phyloP scores from a whole-genome alignment of 108 stramenopile genomes.

The Skeletonema grethae region DNA sequence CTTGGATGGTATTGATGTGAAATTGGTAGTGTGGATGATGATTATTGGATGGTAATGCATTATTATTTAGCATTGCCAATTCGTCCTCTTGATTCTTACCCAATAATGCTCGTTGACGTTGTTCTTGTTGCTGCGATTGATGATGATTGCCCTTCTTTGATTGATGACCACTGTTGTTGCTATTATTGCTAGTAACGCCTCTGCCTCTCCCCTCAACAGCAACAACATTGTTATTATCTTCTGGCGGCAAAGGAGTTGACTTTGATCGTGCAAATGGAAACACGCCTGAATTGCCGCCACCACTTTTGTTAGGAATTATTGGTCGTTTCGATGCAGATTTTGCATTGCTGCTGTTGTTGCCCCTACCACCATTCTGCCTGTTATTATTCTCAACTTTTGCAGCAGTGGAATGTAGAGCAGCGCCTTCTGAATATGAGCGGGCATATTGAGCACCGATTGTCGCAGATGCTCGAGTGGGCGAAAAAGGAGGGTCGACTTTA shows the following conservation, averaged over 20 bases:
- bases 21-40: background rate
- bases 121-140: background rate
- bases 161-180: too few relatives aligned
- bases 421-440: background rate
- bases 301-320: background rate
- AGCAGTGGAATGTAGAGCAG: too few relatives aligned
- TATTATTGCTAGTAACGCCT: too few relatives aligned
- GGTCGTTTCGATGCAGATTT: too few relatives aligned
- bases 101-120: background rate
- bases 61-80: background rate
- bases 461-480: background rate
- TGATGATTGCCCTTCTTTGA: too few relatives aligned
- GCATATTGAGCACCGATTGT: background rate
- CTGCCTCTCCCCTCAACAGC: too few relatives aligned
- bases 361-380: too few relatives aligned
- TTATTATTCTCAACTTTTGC: background rate
- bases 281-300: background rate
- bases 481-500: background rate
- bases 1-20: background rate
- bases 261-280: background rate
- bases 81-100: background rate
- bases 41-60: background rate
- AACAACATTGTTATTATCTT: too few relatives aligned
- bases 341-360: too few relatives aligned
- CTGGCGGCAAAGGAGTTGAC: background rate